phyloP scores from a whole-genome alignment of 2,329 filamentous ascomycete species.

The Stenocarpella maydis region DNA sequence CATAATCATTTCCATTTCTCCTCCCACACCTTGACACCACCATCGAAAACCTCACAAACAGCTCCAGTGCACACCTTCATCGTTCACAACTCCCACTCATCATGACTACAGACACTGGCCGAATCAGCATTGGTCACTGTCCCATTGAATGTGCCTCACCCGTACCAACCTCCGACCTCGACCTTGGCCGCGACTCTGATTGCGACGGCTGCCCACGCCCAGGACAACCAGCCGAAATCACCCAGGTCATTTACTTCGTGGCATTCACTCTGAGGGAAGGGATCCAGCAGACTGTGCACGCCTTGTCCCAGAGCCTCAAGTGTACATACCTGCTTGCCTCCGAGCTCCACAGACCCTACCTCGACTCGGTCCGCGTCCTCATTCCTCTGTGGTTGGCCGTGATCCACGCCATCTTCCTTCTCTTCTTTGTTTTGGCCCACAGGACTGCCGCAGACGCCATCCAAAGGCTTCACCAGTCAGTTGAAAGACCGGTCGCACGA shows the following conservation, averaged over 20 bases:
- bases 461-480: neutral
- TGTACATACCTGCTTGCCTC: conserved; percentile 32
- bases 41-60: neutral
- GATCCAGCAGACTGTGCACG: conserved; percentile 18
- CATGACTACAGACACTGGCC: conserved; percentile 27
- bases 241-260: conserved; percentile 40
- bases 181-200: neutral
- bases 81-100: neutral
- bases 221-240: neutral
- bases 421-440: conserved; percentile 11
- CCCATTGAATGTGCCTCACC: neutral
- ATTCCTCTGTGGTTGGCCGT: conserved; percentile 28
- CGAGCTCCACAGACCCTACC: conserved; percentile 28
- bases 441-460: neutral
- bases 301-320: conserved; percentile 15
- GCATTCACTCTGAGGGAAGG: conserved; percentile 38
- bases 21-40: neutral
- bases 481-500: neutral
- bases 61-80: too few species aligned
- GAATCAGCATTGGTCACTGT: neutral
- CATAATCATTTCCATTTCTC: neutral
- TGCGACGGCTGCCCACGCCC: neutral
- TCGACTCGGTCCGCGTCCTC: conserved; percentile 25
- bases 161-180: neutral
- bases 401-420: conserved; percentile 23